Percentiles rank a stretch among this genome's conserved stretches.
Conservation (phyloP, 192 early-diverging fungal genomes). For the Rhizophlyctis rosea region DNA sequence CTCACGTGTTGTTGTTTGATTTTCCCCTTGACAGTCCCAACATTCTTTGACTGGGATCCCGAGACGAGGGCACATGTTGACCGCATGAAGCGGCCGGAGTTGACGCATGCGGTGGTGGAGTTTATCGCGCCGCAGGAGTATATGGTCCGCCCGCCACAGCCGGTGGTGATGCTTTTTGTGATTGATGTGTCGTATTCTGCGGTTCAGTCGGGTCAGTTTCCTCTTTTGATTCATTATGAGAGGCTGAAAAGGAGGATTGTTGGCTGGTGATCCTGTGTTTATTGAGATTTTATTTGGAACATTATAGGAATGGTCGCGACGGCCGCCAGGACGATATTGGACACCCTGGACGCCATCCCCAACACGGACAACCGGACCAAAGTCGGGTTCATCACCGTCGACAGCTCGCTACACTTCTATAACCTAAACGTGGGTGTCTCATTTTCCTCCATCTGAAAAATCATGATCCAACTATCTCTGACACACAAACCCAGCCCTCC, state of each 20-base stretch:
- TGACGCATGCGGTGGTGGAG: conserved; percentile 88
- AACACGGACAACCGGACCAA: conserved; percentile 86
- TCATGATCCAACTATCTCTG: not conserved
- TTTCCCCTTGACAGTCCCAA: conserved; percentile 39
- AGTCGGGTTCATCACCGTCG: conserved; percentile 87
- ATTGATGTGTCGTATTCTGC: conserved; percentile 93
- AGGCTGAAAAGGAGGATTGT: too few species aligned
- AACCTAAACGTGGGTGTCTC: conserved; percentile 62
- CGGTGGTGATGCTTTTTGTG: conserved; percentile 87
- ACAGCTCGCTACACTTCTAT: conserved; percentile 87
- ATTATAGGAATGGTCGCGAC: conserved; percentile 68
- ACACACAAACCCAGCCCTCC: conserved; percentile 20
- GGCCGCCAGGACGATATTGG: conserved; percentile 76
- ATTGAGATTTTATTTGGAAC: conserved; percentile 12
- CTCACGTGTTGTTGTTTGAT: too few species aligned
- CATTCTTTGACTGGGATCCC: conserved; percentile 59
- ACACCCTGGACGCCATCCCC: conserved; percentile 79
- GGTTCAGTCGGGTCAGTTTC: conserved; percentile 69
- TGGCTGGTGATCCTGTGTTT: conserved; percentile 11
- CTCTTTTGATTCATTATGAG: not conserved
- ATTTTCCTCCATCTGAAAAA: not conserved
- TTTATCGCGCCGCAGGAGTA: conserved; percentile 96
- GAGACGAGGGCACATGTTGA: conserved; percentile 75
- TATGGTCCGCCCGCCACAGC: conserved; percentile 97
- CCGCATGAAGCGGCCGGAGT: conserved; percentile 82